These are phyloP conservation scores for Epichloe baconii DNA, from an alignment of 2,329 filamentous ascomycete species.

Conservation along the genomic window DNA sequence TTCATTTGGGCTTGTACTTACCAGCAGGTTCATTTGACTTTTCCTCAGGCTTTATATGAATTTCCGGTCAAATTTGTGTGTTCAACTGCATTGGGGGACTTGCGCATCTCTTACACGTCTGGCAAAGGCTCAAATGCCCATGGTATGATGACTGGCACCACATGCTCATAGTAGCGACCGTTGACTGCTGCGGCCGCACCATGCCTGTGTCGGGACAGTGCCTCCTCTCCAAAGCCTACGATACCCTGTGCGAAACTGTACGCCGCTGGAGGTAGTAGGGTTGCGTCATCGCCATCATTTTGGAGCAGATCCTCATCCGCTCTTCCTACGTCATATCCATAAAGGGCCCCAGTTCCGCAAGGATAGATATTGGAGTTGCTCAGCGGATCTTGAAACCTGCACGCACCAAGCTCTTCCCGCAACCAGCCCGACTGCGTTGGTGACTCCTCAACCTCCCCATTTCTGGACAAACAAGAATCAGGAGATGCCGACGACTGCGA, in stretches of 20 bases:
- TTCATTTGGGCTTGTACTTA: slow-evolving; percentile 13
- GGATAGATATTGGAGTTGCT: neutral
- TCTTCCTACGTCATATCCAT: neutral
- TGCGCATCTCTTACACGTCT: slow-evolving; percentile 18
- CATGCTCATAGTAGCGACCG: slow-evolving; percentile 50
- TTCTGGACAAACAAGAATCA: slow-evolving; percentile 2
- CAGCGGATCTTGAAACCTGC: neutral
- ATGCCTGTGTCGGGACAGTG: neutral
- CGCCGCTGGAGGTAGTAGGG: neutral
- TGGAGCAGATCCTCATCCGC: neutral
- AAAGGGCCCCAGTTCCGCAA: neutral
- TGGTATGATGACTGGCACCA: slow-evolving; percentile 47
- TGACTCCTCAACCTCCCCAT: slow-evolving; percentile 2
- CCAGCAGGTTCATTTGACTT: slow-evolving; percentile 68
- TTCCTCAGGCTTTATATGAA: slow-evolving; percentile 21
- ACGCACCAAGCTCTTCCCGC: neutral
- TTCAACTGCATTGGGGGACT: neutral
- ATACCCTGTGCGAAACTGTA: neutral
- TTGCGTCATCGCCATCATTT: neutral
- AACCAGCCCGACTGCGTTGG: slow-evolving; percentile 1
- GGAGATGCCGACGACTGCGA: slow-evolving; percentile 2
- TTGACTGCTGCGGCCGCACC: neutral
- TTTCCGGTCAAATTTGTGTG: neutral
- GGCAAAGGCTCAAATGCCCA: slow-evolving; percentile 35
- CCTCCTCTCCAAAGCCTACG: slow-evolving; percentile 15